Percentiles rank a stretch among this genome's conserved stretches.
phyloP scores from a whole-genome alignment of 2,329 filamentous ascomycete genomes.

The Myriosclerotinia duriaeana region DNA sequence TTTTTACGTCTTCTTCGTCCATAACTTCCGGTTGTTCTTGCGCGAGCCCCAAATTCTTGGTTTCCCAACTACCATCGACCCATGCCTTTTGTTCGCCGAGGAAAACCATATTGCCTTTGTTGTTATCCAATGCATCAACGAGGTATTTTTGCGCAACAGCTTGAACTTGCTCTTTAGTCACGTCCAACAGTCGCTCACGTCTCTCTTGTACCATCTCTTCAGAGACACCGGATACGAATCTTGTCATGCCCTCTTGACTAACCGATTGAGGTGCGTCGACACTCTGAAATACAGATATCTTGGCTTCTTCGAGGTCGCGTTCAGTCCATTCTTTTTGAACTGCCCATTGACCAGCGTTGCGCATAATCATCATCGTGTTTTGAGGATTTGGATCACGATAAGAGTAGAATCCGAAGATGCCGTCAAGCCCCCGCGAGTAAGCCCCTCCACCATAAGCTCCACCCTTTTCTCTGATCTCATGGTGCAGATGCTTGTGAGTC shows the following conservation, averaged over 20 bases:
- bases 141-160: conserved; percentile 80
- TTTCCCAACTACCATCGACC: conserved; percentile 71
- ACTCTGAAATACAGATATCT: conserved; percentile 88
- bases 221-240: conserved; percentile 81
- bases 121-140: conserved; percentile 62
- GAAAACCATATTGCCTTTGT: conserved; percentile 65
- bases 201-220: conserved; percentile 86
- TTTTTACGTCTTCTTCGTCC: conserved; percentile 37
- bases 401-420: conserved; percentile 90
- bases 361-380: conserved; percentile 84
- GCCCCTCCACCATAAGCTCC: conserved; percentile 94
- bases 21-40: conserved; percentile 42
- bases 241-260: conserved; percentile 80
- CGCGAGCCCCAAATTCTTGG: conserved; percentile 71
- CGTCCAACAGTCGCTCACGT: conserved; percentile 82
- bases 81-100: conserved; percentile 82
- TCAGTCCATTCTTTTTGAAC: conserved; percentile 77
- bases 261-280: conserved; percentile 88
- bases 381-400: conserved; percentile 95
- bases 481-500: conserved; percentile 94
- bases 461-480: conserved; percentile 96
- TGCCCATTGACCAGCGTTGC: conserved; percentile 78
- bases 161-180: conserved; percentile 75
- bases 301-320: conserved; percentile 90
- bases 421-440: conserved; percentile 74